phyloP scores from a whole-genome alignment of 257 asterid species.

The Asclepias syriaca region DNA sequence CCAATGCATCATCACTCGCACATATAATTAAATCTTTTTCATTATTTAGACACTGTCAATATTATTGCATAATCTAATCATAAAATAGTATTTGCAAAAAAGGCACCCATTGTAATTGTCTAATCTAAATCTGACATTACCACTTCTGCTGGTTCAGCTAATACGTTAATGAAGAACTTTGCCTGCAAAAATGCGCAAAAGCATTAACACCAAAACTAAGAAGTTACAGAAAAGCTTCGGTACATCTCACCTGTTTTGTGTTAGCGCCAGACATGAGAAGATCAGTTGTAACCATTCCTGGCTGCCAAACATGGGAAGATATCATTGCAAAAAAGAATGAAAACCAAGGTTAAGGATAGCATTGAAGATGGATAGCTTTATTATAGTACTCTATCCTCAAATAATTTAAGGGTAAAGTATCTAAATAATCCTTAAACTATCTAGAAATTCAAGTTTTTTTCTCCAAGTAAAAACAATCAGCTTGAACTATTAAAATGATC shows the following conservation, averaged over 20 bases:
- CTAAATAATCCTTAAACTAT: too few relatives aligned
- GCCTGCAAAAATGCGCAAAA: slow-evolving; percentile 49
- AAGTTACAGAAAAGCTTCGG: slow-evolving; percentile 3
- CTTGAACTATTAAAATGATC: too few relatives aligned
- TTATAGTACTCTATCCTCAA: neutral
- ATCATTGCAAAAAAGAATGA: neutral
- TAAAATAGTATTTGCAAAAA: neutral
- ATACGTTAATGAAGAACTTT: slow-evolving; percentile 87
- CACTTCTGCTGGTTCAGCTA: slow-evolving; percentile 96
- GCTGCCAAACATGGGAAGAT: slow-evolving; percentile 43
- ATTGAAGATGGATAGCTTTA: neutral
- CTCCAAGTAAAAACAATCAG: too few relatives aligned
- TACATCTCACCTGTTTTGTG: slow-evolving; percentile 69
- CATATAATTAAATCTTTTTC: too few relatives aligned
- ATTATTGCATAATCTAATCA: neutral
- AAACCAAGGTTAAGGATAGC: neutral
- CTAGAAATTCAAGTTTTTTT: too few relatives aligned
- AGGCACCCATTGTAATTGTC: neutral
- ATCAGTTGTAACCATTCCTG: slow-evolving; percentile 98
- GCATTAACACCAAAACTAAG: neutral
- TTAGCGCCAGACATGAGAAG: slow-evolving; percentile 95
- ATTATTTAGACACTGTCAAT: too few relatives aligned
- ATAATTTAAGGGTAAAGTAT: neutral
- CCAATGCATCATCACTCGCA: too few relatives aligned
- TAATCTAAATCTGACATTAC: slow-evolving; percentile 37